Evolutionary conservation across 768 basidiomycete species (phyloP).

Genomic region (Hygrocybe coccinea): DNA sequence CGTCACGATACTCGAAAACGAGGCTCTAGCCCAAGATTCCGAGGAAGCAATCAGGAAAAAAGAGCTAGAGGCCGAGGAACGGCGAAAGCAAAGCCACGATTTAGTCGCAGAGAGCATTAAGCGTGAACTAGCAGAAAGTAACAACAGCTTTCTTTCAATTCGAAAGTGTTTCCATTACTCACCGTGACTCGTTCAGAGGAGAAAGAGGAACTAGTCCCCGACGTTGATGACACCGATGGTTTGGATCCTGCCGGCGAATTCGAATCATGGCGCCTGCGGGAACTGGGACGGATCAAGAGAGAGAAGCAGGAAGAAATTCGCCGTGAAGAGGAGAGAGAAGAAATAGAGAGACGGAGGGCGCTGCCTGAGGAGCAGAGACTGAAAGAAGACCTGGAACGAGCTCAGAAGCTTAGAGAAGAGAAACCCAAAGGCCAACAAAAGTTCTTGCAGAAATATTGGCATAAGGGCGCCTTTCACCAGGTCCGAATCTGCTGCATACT

Average conservation of each 20-base stretch:
- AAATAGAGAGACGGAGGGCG: conserved; percentile 85
- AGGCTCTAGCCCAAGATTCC: conserved; percentile 61
- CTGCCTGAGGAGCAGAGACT: conserved; percentile 90
- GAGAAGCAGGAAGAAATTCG: conserved; percentile 86
- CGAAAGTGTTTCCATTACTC: not conserved
- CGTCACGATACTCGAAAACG: conserved; percentile 64
- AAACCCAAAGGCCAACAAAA: conserved; percentile 89
- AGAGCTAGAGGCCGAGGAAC: conserved; percentile 73
- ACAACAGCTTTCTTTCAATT: conserved; percentile 33
- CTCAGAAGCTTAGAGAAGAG: conserved; percentile 74
- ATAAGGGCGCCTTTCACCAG: conserved; percentile 99
- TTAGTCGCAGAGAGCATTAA: conserved; percentile 92
- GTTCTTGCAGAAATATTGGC: conserved; percentile 98
- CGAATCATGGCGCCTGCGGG: conserved; percentile 92
- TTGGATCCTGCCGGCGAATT: conserved; percentile 87
- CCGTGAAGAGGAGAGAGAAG: conserved; percentile 81
- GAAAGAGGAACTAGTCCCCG: conserved; percentile 74
- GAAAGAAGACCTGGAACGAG: conserved; percentile 86
- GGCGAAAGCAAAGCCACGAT: conserved; percentile 83
- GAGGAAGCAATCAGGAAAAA: conserved; percentile 70
- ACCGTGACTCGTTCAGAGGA: conserved; percentile 56
- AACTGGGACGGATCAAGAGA: conserved; percentile 86
- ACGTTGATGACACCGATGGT: conserved; percentile 94
- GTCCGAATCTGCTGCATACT: conserved; percentile 32
- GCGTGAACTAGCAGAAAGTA: conserved; percentile 88